Evolutionary conservation across 2,329 filamentous ascomycete species (phyloP).

Genomic region (Dactylellina leptospora): DNA sequence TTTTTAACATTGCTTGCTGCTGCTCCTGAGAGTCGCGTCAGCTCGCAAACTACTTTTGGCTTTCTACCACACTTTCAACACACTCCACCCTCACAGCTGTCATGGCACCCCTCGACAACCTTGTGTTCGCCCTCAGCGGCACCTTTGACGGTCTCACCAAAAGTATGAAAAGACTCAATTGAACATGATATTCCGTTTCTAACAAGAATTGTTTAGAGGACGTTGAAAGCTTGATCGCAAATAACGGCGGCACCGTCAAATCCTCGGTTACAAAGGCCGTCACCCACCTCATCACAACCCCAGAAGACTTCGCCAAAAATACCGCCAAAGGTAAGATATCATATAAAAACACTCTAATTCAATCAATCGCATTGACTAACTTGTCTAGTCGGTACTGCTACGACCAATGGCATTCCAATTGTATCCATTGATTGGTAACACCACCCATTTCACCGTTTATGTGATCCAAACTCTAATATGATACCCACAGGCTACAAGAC

Average conservation of each 20-base stretch:
- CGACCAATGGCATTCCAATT: constrained; percentile 26
- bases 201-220: constrained; percentile 55
- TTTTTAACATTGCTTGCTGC: constrained; percentile 2
- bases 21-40: constrained; percentile 10
- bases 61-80: constrained; percentile 13
- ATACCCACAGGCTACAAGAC: constrained; percentile 32
- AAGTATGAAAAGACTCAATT: constrained; percentile 57
- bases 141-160: constrained; percentile 68
- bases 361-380: constrained; percentile 8
- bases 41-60: constrained; percentile 17
- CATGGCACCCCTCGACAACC: constrained; percentile 63
- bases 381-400: constrained; percentile 11
- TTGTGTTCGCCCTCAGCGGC: constrained; percentile 69
- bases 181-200: constrained; percentile 18
- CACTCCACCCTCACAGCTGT: neutral
- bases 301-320: constrained; percentile 65
- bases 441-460: neutral
- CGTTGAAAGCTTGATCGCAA: constrained; percentile 63
- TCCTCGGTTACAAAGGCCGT: constrained; percentile 65
- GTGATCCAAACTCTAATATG: neutral
- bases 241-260: constrained; percentile 65
- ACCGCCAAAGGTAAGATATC: constrained; percentile 63
- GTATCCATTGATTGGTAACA: constrained; percentile 22
- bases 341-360: too few species aligned
- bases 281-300: constrained; percentile 69